These are phyloP conservation scores for Clavariopsis aquatica DNA, from an alignment of 495 filamentous ascomycete species.

Conservation along the genomic window DNA sequence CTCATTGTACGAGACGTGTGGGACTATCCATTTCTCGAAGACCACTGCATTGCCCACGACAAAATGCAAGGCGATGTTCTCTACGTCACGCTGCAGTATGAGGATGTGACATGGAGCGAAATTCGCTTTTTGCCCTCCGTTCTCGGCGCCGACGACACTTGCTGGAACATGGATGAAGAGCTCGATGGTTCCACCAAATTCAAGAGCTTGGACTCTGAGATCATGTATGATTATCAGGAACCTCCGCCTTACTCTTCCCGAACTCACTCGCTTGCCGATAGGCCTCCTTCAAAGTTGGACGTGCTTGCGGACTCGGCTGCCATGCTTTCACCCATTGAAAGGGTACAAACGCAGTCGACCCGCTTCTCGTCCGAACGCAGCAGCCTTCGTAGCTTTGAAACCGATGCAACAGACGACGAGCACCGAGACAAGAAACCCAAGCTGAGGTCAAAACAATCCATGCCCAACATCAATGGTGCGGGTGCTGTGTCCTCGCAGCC, in stretches of 20 bases:
- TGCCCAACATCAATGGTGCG: slow-evolving; percentile 31
- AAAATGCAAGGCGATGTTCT: slow-evolving; percentile 41
- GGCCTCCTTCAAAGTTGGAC: slow-evolving; percentile 34
- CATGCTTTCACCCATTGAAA: slow-evolving; percentile 23
- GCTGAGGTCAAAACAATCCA: slow-evolving; percentile 35
- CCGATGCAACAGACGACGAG: slow-evolving; percentile 37
- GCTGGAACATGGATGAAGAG: slow-evolving; percentile 39
- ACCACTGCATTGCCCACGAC: slow-evolving; percentile 42
- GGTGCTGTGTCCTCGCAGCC: slow-evolving; percentile 13
- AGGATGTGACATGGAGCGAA: slow-evolving; percentile 40
- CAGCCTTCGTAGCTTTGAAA: slow-evolving; percentile 39
- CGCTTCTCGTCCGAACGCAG: slow-evolving; percentile 30
- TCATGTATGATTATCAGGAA: slow-evolving; percentile 42
- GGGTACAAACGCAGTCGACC: slow-evolving; percentile 16
- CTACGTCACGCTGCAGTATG: slow-evolving; percentile 37
- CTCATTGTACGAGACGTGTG: slow-evolving; percentile 35
- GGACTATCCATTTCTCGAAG: slow-evolving; percentile 41
- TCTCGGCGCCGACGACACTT: slow-evolving; percentile 33
- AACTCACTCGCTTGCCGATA: slow-evolving; percentile 35
- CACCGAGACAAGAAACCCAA: slow-evolving; percentile 40
- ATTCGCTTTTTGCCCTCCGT: slow-evolving; percentile 35
- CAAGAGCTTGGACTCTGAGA: slow-evolving; percentile 39
- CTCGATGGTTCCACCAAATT: slow-evolving; percentile 35
- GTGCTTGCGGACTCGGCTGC: slow-evolving; percentile 38
- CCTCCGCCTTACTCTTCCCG: slow-evolving; percentile 41